phyloP scores from a whole-genome alignment of 305 asterid species.

The Fraxinus latifolia region DNA sequence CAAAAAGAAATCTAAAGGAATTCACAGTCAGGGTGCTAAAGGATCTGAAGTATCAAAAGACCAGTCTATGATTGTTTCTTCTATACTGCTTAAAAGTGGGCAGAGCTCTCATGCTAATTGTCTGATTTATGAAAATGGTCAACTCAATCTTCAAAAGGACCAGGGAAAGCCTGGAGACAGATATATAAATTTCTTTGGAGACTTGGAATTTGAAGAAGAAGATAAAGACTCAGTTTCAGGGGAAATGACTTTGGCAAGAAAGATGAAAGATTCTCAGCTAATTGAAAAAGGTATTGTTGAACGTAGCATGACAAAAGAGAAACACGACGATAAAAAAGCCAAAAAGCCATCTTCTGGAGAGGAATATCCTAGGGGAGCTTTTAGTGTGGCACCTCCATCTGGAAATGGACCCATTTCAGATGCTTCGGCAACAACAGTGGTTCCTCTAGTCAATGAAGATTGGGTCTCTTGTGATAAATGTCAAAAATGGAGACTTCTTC shows the following conservation, averaged over 20 bases:
- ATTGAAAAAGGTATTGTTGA: constrained; percentile 36
- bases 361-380: constrained; percentile 35
- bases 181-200: constrained; percentile 43
- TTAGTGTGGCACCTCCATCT: constrained; percentile 37
- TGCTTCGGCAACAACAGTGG: constrained; percentile 40
- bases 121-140: constrained; percentile 36
- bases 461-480: constrained; percentile 96
- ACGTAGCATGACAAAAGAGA: constrained; percentile 47
- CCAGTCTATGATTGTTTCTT: constrained; percentile 44
- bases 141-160: constrained; percentile 46
- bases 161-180: constrained; percentile 41
- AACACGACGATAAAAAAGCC: constrained; percentile 32
- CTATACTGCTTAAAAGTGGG: constrained; percentile 43
- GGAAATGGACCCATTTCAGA: constrained; percentile 46
- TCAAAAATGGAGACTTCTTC: constrained; percentile 87
- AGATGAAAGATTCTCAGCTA: constrained; percentile 34
- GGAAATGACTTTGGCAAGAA: constrained; percentile 36
- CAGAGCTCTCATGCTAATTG: constrained; percentile 39
- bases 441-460: constrained; percentile 71
- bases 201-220: constrained; percentile 46
- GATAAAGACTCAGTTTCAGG: constrained; percentile 49
- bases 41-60: constrained; percentile 35
- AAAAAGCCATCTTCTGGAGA: constrained; percentile 37
- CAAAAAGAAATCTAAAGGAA: constrained; percentile 51
- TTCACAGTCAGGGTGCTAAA: constrained; percentile 35